These are phyloP conservation scores for Huntiella decipiens DNA, from an alignment of 2,329 filamentous ascomycete genomes.

Conservation along the genomic window DNA sequence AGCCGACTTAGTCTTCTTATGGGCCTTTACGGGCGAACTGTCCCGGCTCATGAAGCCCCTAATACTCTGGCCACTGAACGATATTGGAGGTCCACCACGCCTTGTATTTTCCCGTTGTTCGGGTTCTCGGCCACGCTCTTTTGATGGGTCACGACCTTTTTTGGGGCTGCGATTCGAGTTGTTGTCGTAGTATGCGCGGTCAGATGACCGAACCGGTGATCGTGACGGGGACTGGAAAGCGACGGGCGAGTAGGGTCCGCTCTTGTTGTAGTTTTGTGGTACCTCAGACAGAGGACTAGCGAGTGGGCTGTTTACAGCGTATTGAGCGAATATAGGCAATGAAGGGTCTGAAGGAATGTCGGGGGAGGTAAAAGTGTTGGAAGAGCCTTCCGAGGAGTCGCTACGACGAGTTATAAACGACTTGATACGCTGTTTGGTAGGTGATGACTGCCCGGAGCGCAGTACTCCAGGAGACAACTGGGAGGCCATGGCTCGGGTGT, in stretches of 20 bases:
- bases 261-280: conserved; percentile 5
- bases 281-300: conserved; percentile 2
- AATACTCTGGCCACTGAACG: conserved; percentile 2
- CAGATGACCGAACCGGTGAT: conserved; percentile 5
- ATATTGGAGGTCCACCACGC: too few species aligned
- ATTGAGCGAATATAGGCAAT: conserved; percentile 9
- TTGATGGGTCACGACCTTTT: background rate
- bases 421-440: conserved; percentile 9
- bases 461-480: conserved; percentile 9
- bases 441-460: conserved; percentile 7
- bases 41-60: conserved; percentile 22
- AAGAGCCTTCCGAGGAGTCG: conserved; percentile 9
- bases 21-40: conserved; percentile 34
- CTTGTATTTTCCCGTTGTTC: conserved; percentile 13
- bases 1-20: conserved; percentile 65
- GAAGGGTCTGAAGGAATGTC: conserved; percentile 6
- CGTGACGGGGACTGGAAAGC: conserved; percentile 4
- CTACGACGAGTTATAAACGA: conserved; percentile 10
- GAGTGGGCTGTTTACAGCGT: conserved; percentile 7
- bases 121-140: conserved; percentile 18
- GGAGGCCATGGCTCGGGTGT: conserved; percentile 6
- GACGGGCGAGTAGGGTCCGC: background rate
- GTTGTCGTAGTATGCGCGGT: conserved; percentile 4
- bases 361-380: conserved; percentile 4
- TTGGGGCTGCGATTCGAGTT: background rate